Conservation (phyloP, 345 rosid species). For the Eucalyptus globulus region DNA sequence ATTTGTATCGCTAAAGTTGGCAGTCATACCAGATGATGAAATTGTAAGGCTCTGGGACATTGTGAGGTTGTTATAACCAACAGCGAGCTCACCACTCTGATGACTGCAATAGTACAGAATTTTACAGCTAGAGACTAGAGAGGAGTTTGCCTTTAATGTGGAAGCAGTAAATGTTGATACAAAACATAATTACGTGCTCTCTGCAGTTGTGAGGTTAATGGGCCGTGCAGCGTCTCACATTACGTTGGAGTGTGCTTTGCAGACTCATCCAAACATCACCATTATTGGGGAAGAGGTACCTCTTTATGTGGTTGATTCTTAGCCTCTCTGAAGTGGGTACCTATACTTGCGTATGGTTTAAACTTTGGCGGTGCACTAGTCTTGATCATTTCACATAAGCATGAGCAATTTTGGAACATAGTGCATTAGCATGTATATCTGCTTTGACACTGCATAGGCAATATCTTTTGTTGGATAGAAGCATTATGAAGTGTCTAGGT, state of each 20-base stretch:
- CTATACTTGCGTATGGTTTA: not conserved
- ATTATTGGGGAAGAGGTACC: conserved; percentile 96
- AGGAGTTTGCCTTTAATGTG: not conserved
- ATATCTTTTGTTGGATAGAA: not conserved
- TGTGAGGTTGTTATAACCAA: not conserved
- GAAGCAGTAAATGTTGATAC: not conserved
- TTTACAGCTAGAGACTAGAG: not conserved
- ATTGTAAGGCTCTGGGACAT: not conserved
- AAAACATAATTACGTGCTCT: not conserved
- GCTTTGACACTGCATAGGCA: not conserved
- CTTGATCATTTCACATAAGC: not conserved
- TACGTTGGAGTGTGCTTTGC: conserved; percentile 94
- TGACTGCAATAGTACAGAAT: not conserved
- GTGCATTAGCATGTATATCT: not conserved
- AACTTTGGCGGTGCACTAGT: not conserved
- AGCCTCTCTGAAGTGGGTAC: not conserved
- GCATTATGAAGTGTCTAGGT: not conserved
- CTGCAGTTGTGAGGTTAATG: conserved; percentile 93
- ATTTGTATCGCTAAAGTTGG: not conserved
- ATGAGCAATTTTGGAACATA: not conserved
- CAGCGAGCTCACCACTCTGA: not conserved
- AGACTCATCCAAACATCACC: conserved; percentile 93
- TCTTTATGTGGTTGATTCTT: not conserved
- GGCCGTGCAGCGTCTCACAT: conserved; percentile 99
- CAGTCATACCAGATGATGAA: not conserved